Percentiles rank a stretch among this genome's conserved stretches.
Evolutionary conservation across 1,139 yeast species (phyloP).

Genomic region (Sugiyamaella castrensis): DNA sequence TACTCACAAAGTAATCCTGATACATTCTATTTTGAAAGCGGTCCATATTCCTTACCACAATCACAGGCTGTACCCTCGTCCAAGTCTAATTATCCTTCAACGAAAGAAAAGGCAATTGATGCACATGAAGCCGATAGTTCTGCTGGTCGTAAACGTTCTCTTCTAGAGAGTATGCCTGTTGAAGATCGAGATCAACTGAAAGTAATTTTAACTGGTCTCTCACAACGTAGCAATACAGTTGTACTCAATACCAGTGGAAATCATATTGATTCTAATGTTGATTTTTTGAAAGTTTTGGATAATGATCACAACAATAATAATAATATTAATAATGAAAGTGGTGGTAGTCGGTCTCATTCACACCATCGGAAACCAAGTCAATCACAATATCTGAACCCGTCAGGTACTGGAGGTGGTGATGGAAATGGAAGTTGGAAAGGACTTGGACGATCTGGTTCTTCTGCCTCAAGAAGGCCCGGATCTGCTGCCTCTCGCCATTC

Average conservation of each 20-base stretch:
- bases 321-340: background rate
- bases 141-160: background rate
- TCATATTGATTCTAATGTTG: constrained; percentile 49
- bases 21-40: constrained; percentile 1
- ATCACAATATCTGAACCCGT: constrained; percentile 8
- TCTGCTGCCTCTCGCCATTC: constrained; percentile 18
- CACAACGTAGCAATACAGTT: constrained; percentile 36
- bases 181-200: constrained; percentile 35
- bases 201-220: constrained; percentile 38
- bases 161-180: constrained; percentile 22
- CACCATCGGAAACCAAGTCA: constrained; percentile 15
- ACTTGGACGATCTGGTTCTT: constrained; percentile 20
- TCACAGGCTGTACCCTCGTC: background rate
- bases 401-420: constrained; percentile 14
- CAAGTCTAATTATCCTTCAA: background rate
- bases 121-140: background rate
- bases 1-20: constrained; percentile 10
- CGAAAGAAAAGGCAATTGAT: background rate
- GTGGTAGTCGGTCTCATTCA: constrained; percentile 14
- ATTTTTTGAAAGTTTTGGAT: constrained; percentile 56
- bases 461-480: constrained; percentile 15
- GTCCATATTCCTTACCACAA: background rate
- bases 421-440: constrained; percentile 1
- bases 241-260: constrained; percentile 34
- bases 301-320: constrained; percentile 31